These are phyloP conservation scores for Biancaea sappan DNA, from an alignment of 306 rosid species.

Conservation along the genomic window DNA sequence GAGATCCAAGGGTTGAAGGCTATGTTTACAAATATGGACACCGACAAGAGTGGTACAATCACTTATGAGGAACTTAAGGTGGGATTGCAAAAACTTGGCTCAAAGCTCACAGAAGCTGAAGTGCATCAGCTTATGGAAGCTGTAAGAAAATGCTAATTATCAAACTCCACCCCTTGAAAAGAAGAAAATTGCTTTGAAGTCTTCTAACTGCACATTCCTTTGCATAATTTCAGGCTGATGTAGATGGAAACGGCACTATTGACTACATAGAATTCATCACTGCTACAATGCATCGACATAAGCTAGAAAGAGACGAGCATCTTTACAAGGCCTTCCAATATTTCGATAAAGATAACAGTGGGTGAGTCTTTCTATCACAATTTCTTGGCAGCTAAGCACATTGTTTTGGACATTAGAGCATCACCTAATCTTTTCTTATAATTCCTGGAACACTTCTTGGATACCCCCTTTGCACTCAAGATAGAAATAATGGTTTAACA, in stretches of 20 bases:
- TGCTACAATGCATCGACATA: slow-evolving; percentile 94
- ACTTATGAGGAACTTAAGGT: slow-evolving; percentile 85
- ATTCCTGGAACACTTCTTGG: not conserved
- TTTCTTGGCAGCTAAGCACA: not conserved
- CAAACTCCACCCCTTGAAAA: not conserved
- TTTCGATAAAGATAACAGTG: slow-evolving; percentile 85
- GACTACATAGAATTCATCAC: slow-evolving; percentile 91
- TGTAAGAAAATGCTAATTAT: slow-evolving; percentile 42
- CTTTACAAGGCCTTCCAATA: slow-evolving; percentile 81
- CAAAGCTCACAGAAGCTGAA: slow-evolving; percentile 80
- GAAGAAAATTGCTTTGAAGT: not conserved
- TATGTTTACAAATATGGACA: slow-evolving; percentile 87
- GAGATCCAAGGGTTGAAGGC: slow-evolving; percentile 91
- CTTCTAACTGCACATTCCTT: slow-evolving; percentile 1
- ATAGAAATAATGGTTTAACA: too few relatives aligned
- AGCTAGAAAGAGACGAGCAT: slow-evolving; percentile 81
- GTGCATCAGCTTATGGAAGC: slow-evolving; percentile 94
- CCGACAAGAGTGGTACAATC: slow-evolving; percentile 83
- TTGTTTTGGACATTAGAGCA: not conserved
- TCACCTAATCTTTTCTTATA: not conserved
- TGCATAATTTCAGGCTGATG: slow-evolving; percentile 67
- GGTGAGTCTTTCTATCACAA: slow-evolving; percentile 53
- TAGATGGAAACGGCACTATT: slow-evolving; percentile 83
- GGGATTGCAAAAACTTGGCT: slow-evolving; percentile 86
- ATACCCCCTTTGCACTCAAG: not conserved